A percentile compares a stretch with the other conserved stretches of the same genome.
Evolutionary conservation across 116 monocot species (phyloP).

Genomic region (Phalaenopsis hybrid): DNA sequence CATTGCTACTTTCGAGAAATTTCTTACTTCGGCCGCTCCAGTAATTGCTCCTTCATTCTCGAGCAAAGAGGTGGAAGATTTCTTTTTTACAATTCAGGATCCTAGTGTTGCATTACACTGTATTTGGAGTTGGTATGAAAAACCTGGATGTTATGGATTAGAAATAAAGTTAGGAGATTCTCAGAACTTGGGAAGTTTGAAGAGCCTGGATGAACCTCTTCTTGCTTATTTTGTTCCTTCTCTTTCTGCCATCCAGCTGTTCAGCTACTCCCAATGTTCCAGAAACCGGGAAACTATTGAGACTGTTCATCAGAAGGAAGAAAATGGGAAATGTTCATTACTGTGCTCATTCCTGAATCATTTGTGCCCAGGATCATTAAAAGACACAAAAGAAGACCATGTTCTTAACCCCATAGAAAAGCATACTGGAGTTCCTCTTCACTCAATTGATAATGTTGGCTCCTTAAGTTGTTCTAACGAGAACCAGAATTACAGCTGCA

Average conservation of each 20-base stretch:
- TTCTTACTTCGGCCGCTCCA: constrained; percentile 21
- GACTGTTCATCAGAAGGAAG: not conserved
- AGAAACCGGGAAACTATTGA: no score
- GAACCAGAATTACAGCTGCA: not conserved
- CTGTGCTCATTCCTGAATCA: not conserved
- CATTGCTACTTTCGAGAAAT: constrained; percentile 32
- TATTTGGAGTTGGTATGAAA: constrained; percentile 33
- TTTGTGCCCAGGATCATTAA: constrained; percentile 1
- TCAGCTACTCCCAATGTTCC: not conserved
- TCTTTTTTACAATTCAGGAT: not conserved
- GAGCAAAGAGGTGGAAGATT: not conserved
- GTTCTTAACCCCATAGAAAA: not conserved
- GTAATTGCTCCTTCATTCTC: constrained; percentile 9
- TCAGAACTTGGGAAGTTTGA: not conserved
- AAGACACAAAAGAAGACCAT: not conserved
- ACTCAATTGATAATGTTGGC: no score
- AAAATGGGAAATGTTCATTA: not conserved
- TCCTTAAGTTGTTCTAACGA: no score
- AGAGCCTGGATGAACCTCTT: constrained; percentile 6
- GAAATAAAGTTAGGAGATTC: constrained; percentile 15
- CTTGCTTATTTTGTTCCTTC: constrained; percentile 28
- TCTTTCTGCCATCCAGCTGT: constrained; percentile 32
- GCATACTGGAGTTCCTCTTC: no score
- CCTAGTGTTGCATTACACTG: constrained; percentile 1
- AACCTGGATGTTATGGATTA: constrained; percentile 17